These are phyloP conservation scores for Athelia sp. DNA, from an alignment of 1,284 basidiomycete genomes.

Conservation along the genomic window DNA sequence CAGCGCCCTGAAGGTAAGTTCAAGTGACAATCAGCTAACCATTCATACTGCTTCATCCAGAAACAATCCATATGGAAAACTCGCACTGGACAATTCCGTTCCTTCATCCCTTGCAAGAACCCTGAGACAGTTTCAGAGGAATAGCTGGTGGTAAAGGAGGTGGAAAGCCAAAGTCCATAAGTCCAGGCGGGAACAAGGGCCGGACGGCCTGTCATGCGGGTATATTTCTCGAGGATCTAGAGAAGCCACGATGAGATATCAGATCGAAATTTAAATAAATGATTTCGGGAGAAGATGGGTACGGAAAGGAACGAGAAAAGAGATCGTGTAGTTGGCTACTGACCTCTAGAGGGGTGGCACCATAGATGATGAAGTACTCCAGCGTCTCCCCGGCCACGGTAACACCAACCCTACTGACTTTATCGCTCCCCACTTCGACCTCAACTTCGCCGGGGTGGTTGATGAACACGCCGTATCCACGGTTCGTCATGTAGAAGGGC, in stretches of 20 bases:
- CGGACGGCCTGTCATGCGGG: slow-evolving; percentile 60
- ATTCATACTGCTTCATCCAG: slow-evolving; percentile 79
- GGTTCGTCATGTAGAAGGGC: slow-evolving; percentile 68
- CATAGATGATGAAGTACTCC: slow-evolving; percentile 70
- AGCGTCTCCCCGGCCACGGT: slow-evolving; percentile 58
- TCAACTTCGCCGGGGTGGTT: slow-evolving; percentile 76
- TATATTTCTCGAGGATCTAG: slow-evolving; percentile 58
- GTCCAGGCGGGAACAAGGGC: slow-evolving; percentile 68
- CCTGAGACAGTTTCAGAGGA: slow-evolving; percentile 62
- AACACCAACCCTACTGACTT: slow-evolving; percentile 67
- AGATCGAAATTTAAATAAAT: too few species aligned
- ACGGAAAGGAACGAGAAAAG: background rate
- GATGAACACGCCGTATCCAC: slow-evolving; percentile 71
- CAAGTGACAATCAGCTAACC: slow-evolving; percentile 29
- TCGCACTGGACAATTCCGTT: slow-evolving; percentile 64
- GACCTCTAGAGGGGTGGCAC: slow-evolving; percentile 57
- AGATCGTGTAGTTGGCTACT: slow-evolving; percentile 10
- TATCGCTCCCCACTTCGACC: slow-evolving; percentile 70
- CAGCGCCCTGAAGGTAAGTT: background rate
- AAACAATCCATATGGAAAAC: slow-evolving; percentile 78
- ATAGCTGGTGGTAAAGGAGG: slow-evolving; percentile 71
- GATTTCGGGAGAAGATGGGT: too few species aligned
- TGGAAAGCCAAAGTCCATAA: slow-evolving; percentile 74
- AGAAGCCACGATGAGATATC: too few species aligned
- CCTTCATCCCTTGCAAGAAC: slow-evolving; percentile 68